Conservation (phyloP, 2,329 filamentous ascomycete species). For the Aspergillus ustus region DNA sequence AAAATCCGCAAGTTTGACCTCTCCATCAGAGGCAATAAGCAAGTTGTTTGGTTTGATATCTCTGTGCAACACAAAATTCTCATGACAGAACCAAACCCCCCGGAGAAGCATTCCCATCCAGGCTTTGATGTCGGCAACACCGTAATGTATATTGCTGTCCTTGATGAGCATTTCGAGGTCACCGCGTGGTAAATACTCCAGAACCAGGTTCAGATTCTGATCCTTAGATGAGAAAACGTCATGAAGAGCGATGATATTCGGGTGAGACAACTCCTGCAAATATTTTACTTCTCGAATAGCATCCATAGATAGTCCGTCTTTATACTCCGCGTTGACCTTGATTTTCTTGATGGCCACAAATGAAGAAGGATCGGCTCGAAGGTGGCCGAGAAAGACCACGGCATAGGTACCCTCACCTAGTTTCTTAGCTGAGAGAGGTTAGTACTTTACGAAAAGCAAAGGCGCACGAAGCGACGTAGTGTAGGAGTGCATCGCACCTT, state of each 20-base stretch:
- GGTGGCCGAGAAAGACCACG: constrained; percentile 87
- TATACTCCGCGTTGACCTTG: constrained; percentile 65
- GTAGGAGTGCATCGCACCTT: constrained; percentile 58
- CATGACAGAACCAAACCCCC: constrained; percentile 95
- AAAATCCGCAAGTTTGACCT: constrained; percentile 96
- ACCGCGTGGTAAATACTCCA: constrained; percentile 91
- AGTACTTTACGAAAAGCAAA: background rate
- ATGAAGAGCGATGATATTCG: constrained; percentile 91
- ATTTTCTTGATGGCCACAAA: constrained; percentile 72
- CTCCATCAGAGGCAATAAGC: constrained; percentile 88
- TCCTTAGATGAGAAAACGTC: constrained; percentile 95
- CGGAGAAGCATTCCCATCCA: constrained; percentile 98
- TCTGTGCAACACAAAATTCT: constrained; percentile 89
- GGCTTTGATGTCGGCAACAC: constrained; percentile 88
- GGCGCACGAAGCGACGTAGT: too few relatives aligned
- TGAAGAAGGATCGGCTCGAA: constrained; percentile 70
- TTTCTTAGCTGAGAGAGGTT: constrained; percentile 69
- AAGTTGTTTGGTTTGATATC: constrained; percentile 99
- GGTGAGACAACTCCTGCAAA: constrained; percentile 89
- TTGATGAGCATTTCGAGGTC: constrained; percentile 95
- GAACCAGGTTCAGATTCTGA: constrained; percentile 93
- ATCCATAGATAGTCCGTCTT: constrained; percentile 90
- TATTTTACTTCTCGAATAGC: constrained; percentile 95
- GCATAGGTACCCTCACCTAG: constrained; percentile 97
- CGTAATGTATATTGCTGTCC: constrained; percentile 81